A percentile compares a stretch with the other conserved stretches of the same genome.
Evolutionary conservation across 192 early-diverging fungal species (phyloP).

Genomic region (Backusella morwellensis): DNA sequence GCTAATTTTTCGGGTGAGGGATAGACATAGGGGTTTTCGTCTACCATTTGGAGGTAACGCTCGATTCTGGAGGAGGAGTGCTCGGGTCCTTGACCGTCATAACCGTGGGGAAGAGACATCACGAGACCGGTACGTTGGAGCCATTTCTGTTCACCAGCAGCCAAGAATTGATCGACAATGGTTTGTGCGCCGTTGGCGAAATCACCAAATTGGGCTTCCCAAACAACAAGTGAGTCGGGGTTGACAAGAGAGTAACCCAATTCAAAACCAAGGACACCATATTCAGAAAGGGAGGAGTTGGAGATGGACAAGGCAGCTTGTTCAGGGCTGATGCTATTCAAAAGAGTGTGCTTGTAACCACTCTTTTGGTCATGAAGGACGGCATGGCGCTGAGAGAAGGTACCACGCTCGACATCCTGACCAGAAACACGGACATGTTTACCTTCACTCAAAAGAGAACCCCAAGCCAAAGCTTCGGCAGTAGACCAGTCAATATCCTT

Average conservation of each 20-base stretch:
- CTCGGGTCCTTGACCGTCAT: constrained; percentile 98
- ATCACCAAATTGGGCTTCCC: constrained; percentile 99
- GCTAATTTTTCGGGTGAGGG: constrained; percentile 75
- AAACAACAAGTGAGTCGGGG: constrained; percentile 92
- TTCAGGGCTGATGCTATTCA: constrained; percentile 84
- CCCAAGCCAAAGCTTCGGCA: constrained; percentile 92
- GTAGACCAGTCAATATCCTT: constrained; percentile 94
- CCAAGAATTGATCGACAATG: constrained; percentile 98
- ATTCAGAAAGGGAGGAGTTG: constrained; percentile 98
- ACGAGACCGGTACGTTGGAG: constrained; percentile 93
- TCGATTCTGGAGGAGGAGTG: constrained; percentile 96
- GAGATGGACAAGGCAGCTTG: constrained; percentile 89
- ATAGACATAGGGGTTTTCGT: constrained; percentile 89
- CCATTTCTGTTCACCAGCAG: constrained; percentile 97
- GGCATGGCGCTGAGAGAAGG: constrained; percentile 98
- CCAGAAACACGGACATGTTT: constrained; percentile 92
- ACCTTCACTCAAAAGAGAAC: constrained; percentile 85
- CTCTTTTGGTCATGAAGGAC: constrained; percentile 93
- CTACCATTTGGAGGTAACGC: constrained; percentile 92
- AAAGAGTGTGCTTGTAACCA: constrained; percentile 77
- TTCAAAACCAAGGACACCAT: constrained; percentile 94
- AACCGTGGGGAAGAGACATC: constrained; percentile 94
- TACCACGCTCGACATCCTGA: constrained; percentile 98
- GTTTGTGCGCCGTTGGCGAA: constrained; percentile 97
- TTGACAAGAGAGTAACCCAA: constrained; percentile 94